phyloP scores from a whole-genome alignment of 169 alveolate genomes.

The Babesia caballi region DNA sequence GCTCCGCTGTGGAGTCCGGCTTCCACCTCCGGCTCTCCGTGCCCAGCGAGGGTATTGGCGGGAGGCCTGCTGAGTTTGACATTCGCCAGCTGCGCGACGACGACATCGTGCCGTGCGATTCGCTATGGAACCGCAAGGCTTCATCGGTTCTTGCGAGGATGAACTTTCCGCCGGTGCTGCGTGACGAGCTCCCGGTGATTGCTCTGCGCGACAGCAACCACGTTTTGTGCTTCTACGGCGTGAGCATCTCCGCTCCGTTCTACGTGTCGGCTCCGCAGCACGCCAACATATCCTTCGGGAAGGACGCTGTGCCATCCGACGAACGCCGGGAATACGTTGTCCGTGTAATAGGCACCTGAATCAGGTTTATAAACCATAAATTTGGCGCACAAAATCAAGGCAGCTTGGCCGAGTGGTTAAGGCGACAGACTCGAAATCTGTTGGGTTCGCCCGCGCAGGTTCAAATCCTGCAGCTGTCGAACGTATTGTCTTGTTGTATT shows the following conservation, averaged over 20 bases:
- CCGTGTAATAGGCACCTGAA: neutral
- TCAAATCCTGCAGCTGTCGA: slow-evolving; percentile 97
- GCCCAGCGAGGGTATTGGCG: neutral
- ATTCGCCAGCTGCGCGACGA: slow-evolving; percentile 43
- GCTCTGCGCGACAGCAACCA: slow-evolving; percentile 40
- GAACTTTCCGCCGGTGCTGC: slow-evolving; percentile 32
- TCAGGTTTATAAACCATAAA: neutral
- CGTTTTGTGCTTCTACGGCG: slow-evolving; percentile 58
- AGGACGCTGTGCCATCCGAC: neutral
- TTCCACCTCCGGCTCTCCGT: slow-evolving; percentile 8
- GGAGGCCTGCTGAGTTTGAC: slow-evolving; percentile 13
- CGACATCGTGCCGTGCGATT: slow-evolving; percentile 44
- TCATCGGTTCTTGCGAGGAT: slow-evolving; percentile 22
- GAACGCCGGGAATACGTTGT: neutral
- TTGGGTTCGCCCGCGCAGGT: slow-evolving; percentile 98
- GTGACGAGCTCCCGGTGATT: slow-evolving; percentile 58
- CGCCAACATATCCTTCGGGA: neutral
- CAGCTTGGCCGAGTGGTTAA: slow-evolving; percentile 87
- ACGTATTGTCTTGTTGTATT: too few relatives aligned
- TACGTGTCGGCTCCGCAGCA: slow-evolving; percentile 1
- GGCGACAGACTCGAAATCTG: slow-evolving; percentile 86
- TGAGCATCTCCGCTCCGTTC: slow-evolving; percentile 50
- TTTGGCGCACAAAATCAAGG: slow-evolving; percentile 29
- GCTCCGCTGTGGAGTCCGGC: neutral
- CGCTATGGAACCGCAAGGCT: slow-evolving; percentile 45